Evolutionary conservation across 192 early-diverging fungal species (phyloP).

Genomic region (Linnemannia exigua): DNA sequence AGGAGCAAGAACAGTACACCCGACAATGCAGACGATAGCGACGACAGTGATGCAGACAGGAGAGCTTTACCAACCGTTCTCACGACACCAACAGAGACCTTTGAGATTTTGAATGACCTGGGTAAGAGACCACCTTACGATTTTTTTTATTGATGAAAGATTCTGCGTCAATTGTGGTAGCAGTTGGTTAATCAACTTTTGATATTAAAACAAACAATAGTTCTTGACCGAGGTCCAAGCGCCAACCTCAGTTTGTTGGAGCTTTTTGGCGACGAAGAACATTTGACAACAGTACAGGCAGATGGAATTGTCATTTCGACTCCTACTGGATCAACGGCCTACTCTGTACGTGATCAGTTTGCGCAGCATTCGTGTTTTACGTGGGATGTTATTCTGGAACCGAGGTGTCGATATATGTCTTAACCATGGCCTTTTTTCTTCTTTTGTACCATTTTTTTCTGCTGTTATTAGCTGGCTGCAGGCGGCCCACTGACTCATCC

Average conservation of each 20-base stretch:
- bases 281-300: constrained; percentile 96
- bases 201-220: constrained; percentile 32
- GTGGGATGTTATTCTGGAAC: not conserved
- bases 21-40: constrained; percentile 18
- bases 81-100: constrained; percentile 79
- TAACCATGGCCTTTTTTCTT: not conserved
- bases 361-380: not conserved
- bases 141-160: not conserved
- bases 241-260: constrained; percentile 92
- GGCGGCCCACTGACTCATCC: constrained; percentile 97
- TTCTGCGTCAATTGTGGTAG: not conserved
- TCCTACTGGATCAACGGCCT: constrained; percentile 93
- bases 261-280: constrained; percentile 88
- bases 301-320: constrained; percentile 96
- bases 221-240: constrained; percentile 94
- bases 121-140: constrained; percentile 16
- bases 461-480: constrained; percentile 80
- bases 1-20: constrained; percentile 23
- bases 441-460: not conserved
- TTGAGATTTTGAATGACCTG: constrained; percentile 95
- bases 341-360: constrained; percentile 69
- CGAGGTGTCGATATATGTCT: not conserved
- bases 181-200: not conserved
- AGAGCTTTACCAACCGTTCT: constrained; percentile 64
- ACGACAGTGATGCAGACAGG: constrained; percentile 51